phyloP scores from a whole-genome alignment of 116 monocot genomes.

The Papilionanthe hybrid region DNA sequence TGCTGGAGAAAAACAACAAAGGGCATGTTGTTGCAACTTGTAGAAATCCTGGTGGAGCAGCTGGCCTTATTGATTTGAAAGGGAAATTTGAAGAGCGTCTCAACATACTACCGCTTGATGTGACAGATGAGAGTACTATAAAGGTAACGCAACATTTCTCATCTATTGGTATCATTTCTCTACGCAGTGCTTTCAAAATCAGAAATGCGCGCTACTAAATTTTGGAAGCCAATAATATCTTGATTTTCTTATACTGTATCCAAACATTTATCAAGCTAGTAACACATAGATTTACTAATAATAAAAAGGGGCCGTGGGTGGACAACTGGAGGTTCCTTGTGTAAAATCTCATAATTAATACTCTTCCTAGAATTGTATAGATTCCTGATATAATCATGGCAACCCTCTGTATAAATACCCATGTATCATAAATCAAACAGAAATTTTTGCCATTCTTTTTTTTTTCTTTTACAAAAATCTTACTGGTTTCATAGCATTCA shows the following conservation, averaged over 20 bases:
- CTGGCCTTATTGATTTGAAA: slow-evolving; percentile 59
- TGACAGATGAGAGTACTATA: slow-evolving; percentile 81
- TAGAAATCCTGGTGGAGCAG: slow-evolving; percentile 51
- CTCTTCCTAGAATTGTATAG: no score
- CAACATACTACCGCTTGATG: slow-evolving; percentile 53
- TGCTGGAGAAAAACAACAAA: slow-evolving; percentile 48
- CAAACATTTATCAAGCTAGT: background rate
- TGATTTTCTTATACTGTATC: background rate
- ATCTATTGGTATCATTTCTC: background rate
- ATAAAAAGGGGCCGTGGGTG: no score
- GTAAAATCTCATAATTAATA: no score
- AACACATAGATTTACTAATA: no score
- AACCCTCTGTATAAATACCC: no score
- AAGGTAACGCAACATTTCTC: slow-evolving; percentile 38
- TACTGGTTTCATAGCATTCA: no score
- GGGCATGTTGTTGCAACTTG: slow-evolving; percentile 81
- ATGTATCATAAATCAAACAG: no score
- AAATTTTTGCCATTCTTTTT: no score
- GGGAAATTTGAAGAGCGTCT: slow-evolving; percentile 46
- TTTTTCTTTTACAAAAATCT: no score
- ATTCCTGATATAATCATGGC: no score
- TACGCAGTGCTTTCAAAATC: background rate
- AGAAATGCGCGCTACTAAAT: background rate
- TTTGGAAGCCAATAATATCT: background rate
- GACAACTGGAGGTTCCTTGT: no score